These are phyloP conservation scores for Cercospora janseana DNA, from an alignment of 2,329 filamentous ascomycete genomes.

Conservation along the genomic window DNA sequence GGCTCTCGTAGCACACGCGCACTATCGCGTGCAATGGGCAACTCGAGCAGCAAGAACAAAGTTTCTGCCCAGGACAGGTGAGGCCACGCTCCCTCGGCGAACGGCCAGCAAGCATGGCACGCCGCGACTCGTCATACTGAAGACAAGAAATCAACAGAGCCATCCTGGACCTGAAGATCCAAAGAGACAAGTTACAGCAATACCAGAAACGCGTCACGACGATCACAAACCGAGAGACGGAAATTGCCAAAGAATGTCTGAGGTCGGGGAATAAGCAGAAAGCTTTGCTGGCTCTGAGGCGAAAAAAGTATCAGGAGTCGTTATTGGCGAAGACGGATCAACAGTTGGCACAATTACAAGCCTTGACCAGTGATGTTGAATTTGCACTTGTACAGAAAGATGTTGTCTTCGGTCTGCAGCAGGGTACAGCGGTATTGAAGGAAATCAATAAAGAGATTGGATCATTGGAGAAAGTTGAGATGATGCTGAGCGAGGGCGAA, in stretches of 20 bases:
- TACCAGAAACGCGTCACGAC: slow-evolving; percentile 88
- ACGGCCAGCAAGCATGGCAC: slow-evolving; percentile 7
- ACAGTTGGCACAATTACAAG: slow-evolving; percentile 90
- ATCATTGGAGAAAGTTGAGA: slow-evolving; percentile 88
- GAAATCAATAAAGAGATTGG: slow-evolving; percentile 97
- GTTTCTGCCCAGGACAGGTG: slow-evolving; percentile 84
- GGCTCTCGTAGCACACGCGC: background rate
- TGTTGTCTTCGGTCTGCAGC: slow-evolving; percentile 85
- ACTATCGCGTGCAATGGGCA: slow-evolving; percentile 55
- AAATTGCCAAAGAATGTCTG: slow-evolving; percentile 79
- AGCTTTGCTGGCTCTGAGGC: slow-evolving; percentile 81
- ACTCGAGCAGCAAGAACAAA: slow-evolving; percentile 61
- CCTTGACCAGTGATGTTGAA: slow-evolving; percentile 83
- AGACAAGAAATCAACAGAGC: slow-evolving; percentile 59
- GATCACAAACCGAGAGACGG: slow-evolving; percentile 83
- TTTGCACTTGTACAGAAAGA: slow-evolving; percentile 97
- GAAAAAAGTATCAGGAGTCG: slow-evolving; percentile 96
- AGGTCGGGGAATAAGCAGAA: slow-evolving; percentile 73
- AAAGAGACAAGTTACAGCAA: slow-evolving; percentile 94
- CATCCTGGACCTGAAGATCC: slow-evolving; percentile 95
- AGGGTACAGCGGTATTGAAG: slow-evolving; percentile 83
- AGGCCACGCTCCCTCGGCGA: slow-evolving; percentile 38
- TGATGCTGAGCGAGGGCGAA: slow-evolving; percentile 86
- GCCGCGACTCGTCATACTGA: slow-evolving; percentile 10
- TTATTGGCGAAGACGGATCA: slow-evolving; percentile 84